Base-by-base conservation (phyloP, 2,329 filamentous ascomycete genomes). In the Tolypocladium amazonense region DNA sequence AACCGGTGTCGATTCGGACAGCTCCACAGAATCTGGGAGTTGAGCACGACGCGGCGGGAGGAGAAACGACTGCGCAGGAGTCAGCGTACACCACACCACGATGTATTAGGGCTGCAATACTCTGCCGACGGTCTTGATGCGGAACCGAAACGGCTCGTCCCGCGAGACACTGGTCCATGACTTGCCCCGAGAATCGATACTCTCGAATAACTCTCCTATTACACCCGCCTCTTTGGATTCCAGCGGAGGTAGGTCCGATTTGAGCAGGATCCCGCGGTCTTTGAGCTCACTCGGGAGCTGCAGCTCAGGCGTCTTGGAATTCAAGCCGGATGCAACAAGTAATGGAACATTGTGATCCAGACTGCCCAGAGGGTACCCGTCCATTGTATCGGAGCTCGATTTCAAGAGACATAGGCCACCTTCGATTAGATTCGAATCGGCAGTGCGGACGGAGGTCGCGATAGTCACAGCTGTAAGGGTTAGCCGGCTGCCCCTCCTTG, bases 331-430 rank as follows among this genome's bases (percentile, higher is more conserved):
- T 39, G 96, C 82, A 55, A 95, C 79, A 62, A 97, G 76, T 60
- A 96, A 81, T 41, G 93, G 93, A 67, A 95, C 81, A 75, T 94
- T 95, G 75, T 94, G 92, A 71, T 87, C 85, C 72, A 96, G 80
- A 77, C 92, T 96, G 73, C 88, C 88, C 61, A 77, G 72, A 59
- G 89, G 88, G 75, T 91, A 93, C 67, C 83, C 89, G 74, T 94
- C 88, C 90, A 94, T 94, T 63, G 66, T 70, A 62, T 25, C 60
- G 60, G 62, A 61, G 18, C 62, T 60, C 60, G 64, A 38, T 45
- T 55, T 58, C 60, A 61, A 56, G 60, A 65, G 64, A 66, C 66
- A 67, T 68, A 61, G 58, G 60, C 62, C 30, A 20, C 50, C 14
- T 60, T 59, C 62, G 58, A 35, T 18, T 18, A 15, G 33, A 38